Conservation (phyloP, 225 moss, liverwort and hornwort species). For the Bryum argenteum region DNA sequence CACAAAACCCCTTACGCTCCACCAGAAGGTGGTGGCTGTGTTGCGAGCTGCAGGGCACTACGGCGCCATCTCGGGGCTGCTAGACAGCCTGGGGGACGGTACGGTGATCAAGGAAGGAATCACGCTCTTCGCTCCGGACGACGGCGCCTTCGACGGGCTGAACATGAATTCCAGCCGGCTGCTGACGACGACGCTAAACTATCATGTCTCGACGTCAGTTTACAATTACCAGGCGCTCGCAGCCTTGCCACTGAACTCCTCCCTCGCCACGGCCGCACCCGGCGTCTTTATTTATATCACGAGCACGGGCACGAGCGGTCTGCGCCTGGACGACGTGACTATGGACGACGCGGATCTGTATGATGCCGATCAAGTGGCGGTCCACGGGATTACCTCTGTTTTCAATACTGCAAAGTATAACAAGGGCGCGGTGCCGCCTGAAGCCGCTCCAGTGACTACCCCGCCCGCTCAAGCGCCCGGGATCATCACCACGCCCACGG, state of each 20-base stretch:
- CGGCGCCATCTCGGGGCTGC: slow-evolving; percentile 76
- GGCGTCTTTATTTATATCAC: slow-evolving; percentile 54
- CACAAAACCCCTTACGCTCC: slow-evolving; percentile 48
- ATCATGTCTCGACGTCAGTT: slow-evolving; percentile 62
- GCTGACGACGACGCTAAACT: slow-evolving; percentile 51
- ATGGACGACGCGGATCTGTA: slow-evolving; percentile 69
- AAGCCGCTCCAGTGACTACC: slow-evolving; percentile 15
- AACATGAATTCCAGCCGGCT: slow-evolving; percentile 50
- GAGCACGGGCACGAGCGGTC: slow-evolving; percentile 40
- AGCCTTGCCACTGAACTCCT: slow-evolving; percentile 50
- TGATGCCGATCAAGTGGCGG: slow-evolving; percentile 55
- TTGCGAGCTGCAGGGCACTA: slow-evolving; percentile 72
- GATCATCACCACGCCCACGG: slow-evolving; percentile 18
- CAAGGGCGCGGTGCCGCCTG: slow-evolving; percentile 44
- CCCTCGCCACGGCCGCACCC: slow-evolving; percentile 55
- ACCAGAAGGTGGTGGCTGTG: slow-evolving; percentile 61
- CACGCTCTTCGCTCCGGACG: slow-evolving; percentile 74
- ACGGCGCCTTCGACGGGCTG: slow-evolving; percentile 57
- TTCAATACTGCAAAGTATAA: slow-evolving; percentile 67
- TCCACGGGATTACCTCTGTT: slow-evolving; percentile 66
- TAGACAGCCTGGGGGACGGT: slow-evolving; percentile 64
- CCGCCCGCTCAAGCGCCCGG: slow-evolving; percentile 32
- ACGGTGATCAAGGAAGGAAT: slow-evolving; percentile 62
- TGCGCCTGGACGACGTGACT: slow-evolving; percentile 54
- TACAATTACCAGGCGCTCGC: slow-evolving; percentile 58